phyloP scores from a whole-genome alignment of 306 rosid species.

The Amphicarpaea edgeworthii region DNA sequence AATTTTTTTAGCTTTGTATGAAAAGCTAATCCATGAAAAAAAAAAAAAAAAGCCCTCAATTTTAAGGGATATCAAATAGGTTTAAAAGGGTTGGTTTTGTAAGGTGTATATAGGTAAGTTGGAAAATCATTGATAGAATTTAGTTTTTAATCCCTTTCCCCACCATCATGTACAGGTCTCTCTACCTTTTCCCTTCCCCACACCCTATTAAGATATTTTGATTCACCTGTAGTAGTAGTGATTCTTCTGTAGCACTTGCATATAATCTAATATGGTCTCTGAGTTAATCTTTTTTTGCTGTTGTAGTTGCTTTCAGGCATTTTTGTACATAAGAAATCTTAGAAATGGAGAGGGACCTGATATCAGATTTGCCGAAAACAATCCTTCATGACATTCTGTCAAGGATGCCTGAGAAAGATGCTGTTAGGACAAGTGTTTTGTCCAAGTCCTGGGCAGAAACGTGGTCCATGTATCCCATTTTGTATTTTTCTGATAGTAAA shows the following conservation, averaged over 20 bases:
- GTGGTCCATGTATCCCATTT: conserved; percentile 44
- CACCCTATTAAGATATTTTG: background rate
- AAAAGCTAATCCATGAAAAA: too few relatives aligned
- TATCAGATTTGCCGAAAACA: conserved; percentile 40
- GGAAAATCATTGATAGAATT: background rate
- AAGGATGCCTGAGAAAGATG: conserved; percentile 45
- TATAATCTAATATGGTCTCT: background rate
- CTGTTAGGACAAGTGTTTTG: conserved; percentile 48
- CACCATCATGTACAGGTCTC: background rate
- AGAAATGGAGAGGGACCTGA: conserved; percentile 41
- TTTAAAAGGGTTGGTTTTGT: too few relatives aligned
- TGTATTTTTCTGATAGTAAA: background rate
- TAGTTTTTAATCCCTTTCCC: background rate
- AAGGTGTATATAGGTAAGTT: too few relatives aligned
- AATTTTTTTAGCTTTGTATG: too few relatives aligned
- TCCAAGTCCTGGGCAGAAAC: conserved; percentile 45
- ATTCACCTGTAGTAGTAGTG: background rate
- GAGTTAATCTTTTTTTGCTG: background rate
- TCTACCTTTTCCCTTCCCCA: background rate
- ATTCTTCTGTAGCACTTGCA: background rate
- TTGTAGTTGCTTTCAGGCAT: background rate
- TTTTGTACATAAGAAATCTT: background rate
- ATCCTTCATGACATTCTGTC: conserved; percentile 49
- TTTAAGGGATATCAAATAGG: too few relatives aligned
- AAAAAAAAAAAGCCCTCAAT: too few relatives aligned